Conservation (phyloP, 352 stramenopile species). For the Pythium oligandrum region DNA sequence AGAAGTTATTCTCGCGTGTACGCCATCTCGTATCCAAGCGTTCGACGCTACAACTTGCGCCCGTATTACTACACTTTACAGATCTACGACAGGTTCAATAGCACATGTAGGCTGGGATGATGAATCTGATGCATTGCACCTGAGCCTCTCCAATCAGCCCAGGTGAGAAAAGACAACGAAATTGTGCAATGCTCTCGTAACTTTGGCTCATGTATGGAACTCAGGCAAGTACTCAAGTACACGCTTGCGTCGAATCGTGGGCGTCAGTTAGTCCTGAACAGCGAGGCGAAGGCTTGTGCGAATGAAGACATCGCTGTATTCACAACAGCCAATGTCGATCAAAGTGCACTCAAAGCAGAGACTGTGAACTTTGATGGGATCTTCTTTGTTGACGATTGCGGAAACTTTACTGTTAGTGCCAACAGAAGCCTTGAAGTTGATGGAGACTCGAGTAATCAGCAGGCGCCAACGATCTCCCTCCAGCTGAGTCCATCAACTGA, state of each 20-base stretch:
- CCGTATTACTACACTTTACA: constrained; percentile 12
- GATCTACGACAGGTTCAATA: neutral
- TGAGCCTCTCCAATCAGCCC: constrained; percentile 1
- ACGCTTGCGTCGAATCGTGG: too few species aligned
- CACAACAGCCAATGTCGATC: too few species aligned
- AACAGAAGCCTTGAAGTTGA: neutral
- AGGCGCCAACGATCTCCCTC: constrained; percentile 6
- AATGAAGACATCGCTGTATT: too few species aligned
- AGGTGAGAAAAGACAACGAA: neutral
- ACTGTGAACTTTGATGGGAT: neutral
- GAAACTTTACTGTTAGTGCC: constrained; percentile 5
- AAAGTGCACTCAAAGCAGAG: too few species aligned
- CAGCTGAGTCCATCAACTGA: constrained; percentile 8
- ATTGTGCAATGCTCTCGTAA: too few species aligned
- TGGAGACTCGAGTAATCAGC: neutral
- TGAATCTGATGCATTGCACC: constrained; percentile 2
- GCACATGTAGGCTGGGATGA: constrained; percentile 1
- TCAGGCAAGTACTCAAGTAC: too few species aligned
- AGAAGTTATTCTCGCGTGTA: constrained; percentile 14
- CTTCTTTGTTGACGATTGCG: constrained; percentile 6
- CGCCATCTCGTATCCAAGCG: constrained; percentile 10
- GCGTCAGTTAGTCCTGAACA: too few species aligned
- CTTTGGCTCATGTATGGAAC: too few species aligned
- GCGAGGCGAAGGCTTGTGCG: too few species aligned
- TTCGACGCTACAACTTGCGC: constrained; percentile 17